phyloP scores from a whole-genome alignment of 2,329 filamentous ascomycete species.

The Alternaria sp. region DNA sequence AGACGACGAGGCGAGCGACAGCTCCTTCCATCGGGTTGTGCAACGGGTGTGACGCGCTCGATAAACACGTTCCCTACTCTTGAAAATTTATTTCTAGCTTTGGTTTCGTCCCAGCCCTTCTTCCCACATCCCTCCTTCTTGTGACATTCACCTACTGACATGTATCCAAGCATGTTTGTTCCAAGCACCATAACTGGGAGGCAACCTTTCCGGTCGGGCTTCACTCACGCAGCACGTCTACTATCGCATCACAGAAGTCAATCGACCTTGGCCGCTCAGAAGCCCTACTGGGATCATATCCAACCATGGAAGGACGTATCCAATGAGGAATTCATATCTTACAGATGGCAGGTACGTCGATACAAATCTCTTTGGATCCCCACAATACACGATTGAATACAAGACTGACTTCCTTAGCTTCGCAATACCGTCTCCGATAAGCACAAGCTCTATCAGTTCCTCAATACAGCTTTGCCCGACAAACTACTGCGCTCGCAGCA shows the following conservation, averaged over 20 bases:
- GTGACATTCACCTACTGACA: not conserved
- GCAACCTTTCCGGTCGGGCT: not conserved
- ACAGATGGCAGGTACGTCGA: constrained; percentile 62
- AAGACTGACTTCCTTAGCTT: constrained; percentile 42
- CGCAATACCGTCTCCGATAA: constrained; percentile 59
- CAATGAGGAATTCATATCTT: constrained; percentile 58
- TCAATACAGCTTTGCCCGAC: constrained; percentile 59
- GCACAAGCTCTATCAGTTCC: constrained; percentile 56
- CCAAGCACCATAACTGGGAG: not conserved
- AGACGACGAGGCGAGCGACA: not conserved
- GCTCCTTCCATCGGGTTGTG: not conserved
- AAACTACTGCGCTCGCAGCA: constrained; percentile 50
- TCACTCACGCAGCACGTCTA: not conserved
- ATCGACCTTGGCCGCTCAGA: constrained; percentile 18
- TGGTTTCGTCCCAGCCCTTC: not conserved
- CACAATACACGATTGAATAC: not conserved
- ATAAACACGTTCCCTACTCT: not conserved
- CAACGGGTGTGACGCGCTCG: not conserved
- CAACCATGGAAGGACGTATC: constrained; percentile 58
- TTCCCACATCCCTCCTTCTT: not conserved
- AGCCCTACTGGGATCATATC: constrained; percentile 59
- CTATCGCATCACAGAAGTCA: constrained; percentile 8
- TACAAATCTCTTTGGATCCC: not conserved
- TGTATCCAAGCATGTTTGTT: constrained; percentile 6
- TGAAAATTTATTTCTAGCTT: not conserved